Base-by-base conservation (phyloP, 2,329 filamentous ascomycete genomes). In the Diaporthe caulivora region DNA sequence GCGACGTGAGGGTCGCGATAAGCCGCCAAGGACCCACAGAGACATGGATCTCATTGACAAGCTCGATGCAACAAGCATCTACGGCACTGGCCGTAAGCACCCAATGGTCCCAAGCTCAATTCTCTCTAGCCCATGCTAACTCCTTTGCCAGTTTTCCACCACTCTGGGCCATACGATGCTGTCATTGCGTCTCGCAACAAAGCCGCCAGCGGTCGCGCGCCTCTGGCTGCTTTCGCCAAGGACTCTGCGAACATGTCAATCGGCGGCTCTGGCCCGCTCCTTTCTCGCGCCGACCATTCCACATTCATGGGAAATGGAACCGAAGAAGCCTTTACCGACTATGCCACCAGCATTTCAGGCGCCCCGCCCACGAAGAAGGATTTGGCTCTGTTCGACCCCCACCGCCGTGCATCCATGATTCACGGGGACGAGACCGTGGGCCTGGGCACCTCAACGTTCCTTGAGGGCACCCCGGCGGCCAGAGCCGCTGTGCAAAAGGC, bases 101-200 rank as follows among this genome's bases (percentile, higher is more conserved):
- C 18, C 31, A 15, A 57, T 49, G 51, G 10, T 15, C 11, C 75
- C 71, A 26, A 37, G 1, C 40, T 10, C 3, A 17, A 40, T 15
- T 49, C 6, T 10, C 18, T 60, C 71, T 65, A 76, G 15, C 3
- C 57, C 10, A 37, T 31, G 29, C 18, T 64, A 31, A 58, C 24
- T 13, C 4, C 18, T 7, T 9, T 13, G 47, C 8, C 79, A 97
- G 95, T 98, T 77, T 98, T 98, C 84, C 97, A 99, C 80, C 97
- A 99, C 80, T 97, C 98, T 80, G 97, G 97, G 0, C 97, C 97
- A 6, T 99, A 98, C 79, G 97, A 99, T 83, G 97, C 97, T 26
- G 94, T 97, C 82, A 97, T 98, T 82, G 95, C 97, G 6, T 94
- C 97, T 82, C 94, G 97, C 76, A 99, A 98, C 83, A 92, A 94